Conservation (phyloP, 2,329 filamentous ascomycete species). For the Monosporascus sp. region DNA sequence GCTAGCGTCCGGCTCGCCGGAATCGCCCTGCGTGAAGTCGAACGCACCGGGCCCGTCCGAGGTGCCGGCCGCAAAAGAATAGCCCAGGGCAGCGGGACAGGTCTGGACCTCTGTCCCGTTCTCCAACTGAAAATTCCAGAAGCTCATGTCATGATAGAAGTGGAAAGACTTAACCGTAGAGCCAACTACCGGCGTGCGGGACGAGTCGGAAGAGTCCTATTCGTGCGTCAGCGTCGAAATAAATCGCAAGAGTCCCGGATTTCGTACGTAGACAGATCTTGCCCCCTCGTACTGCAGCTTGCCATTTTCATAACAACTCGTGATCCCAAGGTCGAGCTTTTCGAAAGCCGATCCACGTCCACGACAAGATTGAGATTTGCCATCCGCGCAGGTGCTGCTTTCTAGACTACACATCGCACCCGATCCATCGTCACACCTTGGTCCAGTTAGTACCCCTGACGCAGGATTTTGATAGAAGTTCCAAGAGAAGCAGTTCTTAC, state of each 20-base stretch:
- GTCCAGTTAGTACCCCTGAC: conserved; percentile 1
- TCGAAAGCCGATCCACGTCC: conserved; percentile 64
- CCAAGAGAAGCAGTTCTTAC: conserved; percentile 15
- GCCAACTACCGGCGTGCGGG: conserved; percentile 50
- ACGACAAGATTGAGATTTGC: conserved; percentile 62
- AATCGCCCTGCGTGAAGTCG: conserved; percentile 82
- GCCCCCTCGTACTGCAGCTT: conserved; percentile 61
- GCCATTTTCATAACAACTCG: conserved; percentile 74
- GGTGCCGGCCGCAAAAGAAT: conserved; percentile 85
- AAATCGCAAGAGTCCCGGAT: conserved; percentile 3
- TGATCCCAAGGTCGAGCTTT: conserved; percentile 62
- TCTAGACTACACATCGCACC: conserved; percentile 63
- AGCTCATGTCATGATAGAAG: conserved; percentile 71
- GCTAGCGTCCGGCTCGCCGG: conserved; percentile 61
- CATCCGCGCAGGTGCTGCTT: conserved; percentile 72
- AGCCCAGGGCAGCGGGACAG: conserved; percentile 80
- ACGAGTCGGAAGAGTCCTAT: conserved; percentile 46
- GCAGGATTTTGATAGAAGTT: neutral
- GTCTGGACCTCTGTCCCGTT: conserved; percentile 69
- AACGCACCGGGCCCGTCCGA: conserved; percentile 83
- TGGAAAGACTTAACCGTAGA: conserved; percentile 72
- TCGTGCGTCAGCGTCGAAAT: neutral
- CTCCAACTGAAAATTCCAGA: conserved; percentile 64
- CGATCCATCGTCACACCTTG: conserved; percentile 70
- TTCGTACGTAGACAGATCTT: conserved; percentile 35